These are phyloP conservation scores for Lolium multiflorum DNA, from an alignment of 176 grass and related monocot genomes.

Conservation along the genomic window DNA sequence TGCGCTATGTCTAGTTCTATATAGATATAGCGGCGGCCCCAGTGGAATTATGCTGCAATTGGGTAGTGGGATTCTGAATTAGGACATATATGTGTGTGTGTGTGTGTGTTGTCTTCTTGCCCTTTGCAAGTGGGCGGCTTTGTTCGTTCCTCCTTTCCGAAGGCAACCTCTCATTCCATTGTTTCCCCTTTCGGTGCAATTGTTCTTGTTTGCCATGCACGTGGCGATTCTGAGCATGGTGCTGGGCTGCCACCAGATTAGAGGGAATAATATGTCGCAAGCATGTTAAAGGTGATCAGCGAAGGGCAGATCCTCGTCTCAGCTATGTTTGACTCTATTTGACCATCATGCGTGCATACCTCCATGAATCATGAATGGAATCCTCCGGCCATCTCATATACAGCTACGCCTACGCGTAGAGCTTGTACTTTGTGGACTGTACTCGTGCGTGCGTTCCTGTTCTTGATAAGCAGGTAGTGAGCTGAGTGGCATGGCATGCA, in stretches of 20 bases:
- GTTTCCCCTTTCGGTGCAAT: conserved; percentile 39
- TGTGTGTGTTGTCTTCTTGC: conserved; percentile 1
- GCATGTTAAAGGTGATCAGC: conserved; percentile 2
- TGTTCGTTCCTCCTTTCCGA: conserved; percentile 55
- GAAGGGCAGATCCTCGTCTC: conserved; percentile 8
- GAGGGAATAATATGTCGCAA: background rate
- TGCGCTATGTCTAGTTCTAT: background rate
- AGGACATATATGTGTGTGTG: background rate
- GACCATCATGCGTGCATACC: too few relatives aligned
- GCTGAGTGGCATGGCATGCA: background rate
- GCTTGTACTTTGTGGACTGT: background rate
- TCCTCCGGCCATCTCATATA: background rate
- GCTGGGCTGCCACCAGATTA: background rate
- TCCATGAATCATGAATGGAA: background rate
- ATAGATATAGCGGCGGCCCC: conserved; percentile 11
- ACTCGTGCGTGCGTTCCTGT: background rate
- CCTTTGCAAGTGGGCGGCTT: conserved; percentile 48
- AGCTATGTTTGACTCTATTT: conserved; percentile 33
- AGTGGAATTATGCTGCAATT: conserved; percentile 46
- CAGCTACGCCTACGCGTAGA: background rate
- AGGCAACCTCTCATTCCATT: conserved; percentile 40
- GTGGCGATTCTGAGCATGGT: conserved; percentile 29
- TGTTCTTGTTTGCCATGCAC: conserved; percentile 13
- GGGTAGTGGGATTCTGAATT: conserved; percentile 34
- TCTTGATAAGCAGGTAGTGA: background rate